phyloP scores from a whole-genome alignment of 257 asterid genomes.

The Datura wrightii region DNA sequence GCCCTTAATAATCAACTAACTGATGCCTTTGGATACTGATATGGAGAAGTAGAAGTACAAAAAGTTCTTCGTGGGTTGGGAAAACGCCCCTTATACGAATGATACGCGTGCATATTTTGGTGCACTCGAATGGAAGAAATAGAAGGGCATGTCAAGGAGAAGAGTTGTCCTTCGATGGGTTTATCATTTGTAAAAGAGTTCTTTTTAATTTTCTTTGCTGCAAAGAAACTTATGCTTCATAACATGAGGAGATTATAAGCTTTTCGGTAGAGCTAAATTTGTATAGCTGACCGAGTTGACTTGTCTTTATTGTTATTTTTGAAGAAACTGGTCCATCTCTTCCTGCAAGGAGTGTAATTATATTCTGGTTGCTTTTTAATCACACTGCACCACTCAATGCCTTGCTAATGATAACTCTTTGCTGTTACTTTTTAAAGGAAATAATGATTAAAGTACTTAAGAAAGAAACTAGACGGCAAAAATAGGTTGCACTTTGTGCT shows the following conservation, averaged over 20 bases:
- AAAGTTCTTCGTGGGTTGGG: conserved; percentile 4
- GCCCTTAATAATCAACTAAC: background rate
- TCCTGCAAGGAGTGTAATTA: conserved; percentile 11
- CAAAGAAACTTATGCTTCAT: background rate
- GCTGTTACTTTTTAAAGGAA: background rate
- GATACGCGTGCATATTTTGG: background rate
- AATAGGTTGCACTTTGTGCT: background rate
- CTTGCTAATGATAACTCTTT: background rate
- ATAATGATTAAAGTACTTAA: background rate
- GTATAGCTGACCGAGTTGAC: conserved; percentile 9
- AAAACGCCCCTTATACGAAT: background rate
- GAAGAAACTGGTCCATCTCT: background rate
- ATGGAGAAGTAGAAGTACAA: background rate
- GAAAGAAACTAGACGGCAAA: background rate
- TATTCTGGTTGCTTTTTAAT: background rate
- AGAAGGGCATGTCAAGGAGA: conserved; percentile 10
- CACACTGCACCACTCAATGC: background rate
- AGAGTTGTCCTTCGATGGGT: background rate
- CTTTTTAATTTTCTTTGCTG: background rate
- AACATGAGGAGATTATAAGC: background rate
- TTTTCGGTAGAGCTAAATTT: background rate
- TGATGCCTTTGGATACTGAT: conserved; percentile 4
- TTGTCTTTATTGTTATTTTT: background rate
- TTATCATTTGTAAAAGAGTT: background rate
- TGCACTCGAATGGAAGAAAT: background rate